Evolutionary conservation across 208 protist species (phyloP).

Genomic region (Angomonas ambiguus): DNA sequence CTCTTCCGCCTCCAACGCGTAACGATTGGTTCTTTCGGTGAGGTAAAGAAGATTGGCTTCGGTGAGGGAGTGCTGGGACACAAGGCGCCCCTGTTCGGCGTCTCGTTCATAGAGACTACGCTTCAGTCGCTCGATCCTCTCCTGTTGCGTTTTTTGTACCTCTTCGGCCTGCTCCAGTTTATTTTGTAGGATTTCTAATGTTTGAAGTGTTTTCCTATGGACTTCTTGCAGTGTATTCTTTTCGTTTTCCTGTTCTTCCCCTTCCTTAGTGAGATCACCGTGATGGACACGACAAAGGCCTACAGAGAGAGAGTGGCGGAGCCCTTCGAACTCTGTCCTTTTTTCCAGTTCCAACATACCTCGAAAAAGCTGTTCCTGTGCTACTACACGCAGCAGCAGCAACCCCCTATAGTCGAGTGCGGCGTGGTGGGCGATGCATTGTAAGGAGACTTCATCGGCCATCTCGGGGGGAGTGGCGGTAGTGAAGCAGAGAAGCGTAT

Average conservation of each 20-base stretch:
- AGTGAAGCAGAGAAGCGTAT: not conserved
- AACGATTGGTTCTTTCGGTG: not conserved
- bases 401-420: not conserved
- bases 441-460: not conserved
- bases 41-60: not conserved
- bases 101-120: not conserved
- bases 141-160: not conserved
- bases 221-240: not conserved
- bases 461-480: not conserved
- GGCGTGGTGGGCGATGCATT: not conserved
- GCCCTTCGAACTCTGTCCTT: not conserved
- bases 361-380: not conserved
- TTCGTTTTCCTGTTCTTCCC: not conserved
- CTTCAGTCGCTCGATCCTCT: not conserved
- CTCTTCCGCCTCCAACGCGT: not conserved
- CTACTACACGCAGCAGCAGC: not conserved
- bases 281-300: not conserved
- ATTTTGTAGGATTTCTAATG: not conserved
- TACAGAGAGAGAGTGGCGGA: not conserved
- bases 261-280: not conserved
- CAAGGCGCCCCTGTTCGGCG: not conserved
- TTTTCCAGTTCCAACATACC: not conserved
- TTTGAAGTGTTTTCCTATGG: not conserved
- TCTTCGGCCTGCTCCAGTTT: not conserved
- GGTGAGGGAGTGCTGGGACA: not conserved